A percentile compares a stretch with the other conserved stretches of the same genome.
Conservation (phyloP, 257 asterid species). For the Parsonsia alboflavescens region DNA sequence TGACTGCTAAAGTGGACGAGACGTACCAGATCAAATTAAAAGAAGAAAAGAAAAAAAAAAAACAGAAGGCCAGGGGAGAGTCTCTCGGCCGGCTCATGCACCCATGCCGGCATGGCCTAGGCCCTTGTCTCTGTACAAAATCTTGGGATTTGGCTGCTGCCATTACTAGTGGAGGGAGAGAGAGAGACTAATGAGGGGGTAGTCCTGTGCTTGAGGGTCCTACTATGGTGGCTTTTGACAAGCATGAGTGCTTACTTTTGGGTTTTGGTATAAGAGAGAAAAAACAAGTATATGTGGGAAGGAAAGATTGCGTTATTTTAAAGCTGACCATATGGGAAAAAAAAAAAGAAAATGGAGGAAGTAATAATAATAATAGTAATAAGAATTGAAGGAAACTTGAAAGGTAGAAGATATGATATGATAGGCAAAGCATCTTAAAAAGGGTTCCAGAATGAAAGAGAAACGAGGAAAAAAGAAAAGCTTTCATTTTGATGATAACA, state of each 20-base stretch:
- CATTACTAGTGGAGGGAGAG: constrained; percentile 11
- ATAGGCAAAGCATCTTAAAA: constrained; percentile 41
- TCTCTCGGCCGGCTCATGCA: background rate
- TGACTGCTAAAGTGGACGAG: constrained; percentile 3
- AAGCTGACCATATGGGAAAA: constrained; percentile 60
- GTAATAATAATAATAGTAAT: constrained; percentile 15
- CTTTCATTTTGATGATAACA: constrained; percentile 30
- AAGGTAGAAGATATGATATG: constrained; percentile 19
- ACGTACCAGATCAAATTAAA: background rate
- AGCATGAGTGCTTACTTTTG: constrained; percentile 66
- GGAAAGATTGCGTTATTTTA: constrained; percentile 66
- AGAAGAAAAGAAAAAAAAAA: background rate
- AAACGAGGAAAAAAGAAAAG: constrained; percentile 15
- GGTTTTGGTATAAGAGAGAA: constrained; percentile 40
- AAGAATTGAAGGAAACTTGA: constrained; percentile 18
- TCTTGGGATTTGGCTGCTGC: constrained; percentile 11
- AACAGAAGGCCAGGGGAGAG: background rate
- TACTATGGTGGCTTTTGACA: constrained; percentile 48
- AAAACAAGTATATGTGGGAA: constrained; percentile 47
- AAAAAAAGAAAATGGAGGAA: background rate
- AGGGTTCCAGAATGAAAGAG: constrained; percentile 29
- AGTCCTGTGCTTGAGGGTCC: constrained; percentile 45
- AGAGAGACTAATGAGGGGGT: constrained; percentile 10
- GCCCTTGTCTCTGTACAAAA: background rate
- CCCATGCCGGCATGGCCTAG: constrained; percentile 8